These are phyloP conservation scores for Hypocrella siamensis DNA, from an alignment of 2,329 filamentous ascomycete species.

Conservation along the genomic window DNA sequence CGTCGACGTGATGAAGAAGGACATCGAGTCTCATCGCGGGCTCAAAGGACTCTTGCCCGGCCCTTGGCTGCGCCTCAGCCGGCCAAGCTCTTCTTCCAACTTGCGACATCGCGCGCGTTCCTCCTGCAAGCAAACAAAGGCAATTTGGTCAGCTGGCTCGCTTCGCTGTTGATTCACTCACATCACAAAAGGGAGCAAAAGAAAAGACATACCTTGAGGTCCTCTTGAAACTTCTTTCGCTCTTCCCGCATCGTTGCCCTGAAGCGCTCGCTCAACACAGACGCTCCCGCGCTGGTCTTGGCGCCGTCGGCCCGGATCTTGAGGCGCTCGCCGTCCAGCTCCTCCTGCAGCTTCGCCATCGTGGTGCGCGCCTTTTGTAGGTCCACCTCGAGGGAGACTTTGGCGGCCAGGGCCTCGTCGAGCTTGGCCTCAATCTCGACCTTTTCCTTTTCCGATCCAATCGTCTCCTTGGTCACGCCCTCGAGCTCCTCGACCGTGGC, in stretches of 20 bases:
- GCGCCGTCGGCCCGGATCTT: slow-evolving; percentile 21
- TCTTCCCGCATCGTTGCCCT: slow-evolving; percentile 39
- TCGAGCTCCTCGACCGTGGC: slow-evolving; percentile 36
- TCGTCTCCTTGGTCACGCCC: slow-evolving; percentile 35
- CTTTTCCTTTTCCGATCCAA: slow-evolving; percentile 34
- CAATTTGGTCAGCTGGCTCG: slow-evolving; percentile 12
- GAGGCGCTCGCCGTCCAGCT: slow-evolving; percentile 34
- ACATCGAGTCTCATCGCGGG: too few species aligned
- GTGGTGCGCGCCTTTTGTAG: slow-evolving; percentile 19
- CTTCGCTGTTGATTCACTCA: neutral
- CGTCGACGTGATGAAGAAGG: too few species aligned
- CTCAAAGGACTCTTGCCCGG: slow-evolving; percentile 27
- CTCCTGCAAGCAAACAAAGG: slow-evolving; percentile 18
- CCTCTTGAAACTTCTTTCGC: slow-evolving; percentile 40
- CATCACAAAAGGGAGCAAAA: neutral
- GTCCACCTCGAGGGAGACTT: slow-evolving; percentile 25
- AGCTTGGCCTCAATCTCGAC: slow-evolving; percentile 24
- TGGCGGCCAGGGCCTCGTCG: slow-evolving; percentile 13
- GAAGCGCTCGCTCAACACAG: slow-evolving; percentile 41
- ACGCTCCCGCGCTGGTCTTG: slow-evolving; percentile 26
- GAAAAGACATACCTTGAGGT: slow-evolving; percentile 27
- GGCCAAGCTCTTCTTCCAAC: slow-evolving; percentile 33
- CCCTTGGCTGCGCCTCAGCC: slow-evolving; percentile 25
- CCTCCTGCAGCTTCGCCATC: slow-evolving; percentile 28
- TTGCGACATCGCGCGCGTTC: slow-evolving; percentile 31